Base-by-base conservation (phyloP, 805 yeast genomes). In the Yarrowia sp. region DNA sequence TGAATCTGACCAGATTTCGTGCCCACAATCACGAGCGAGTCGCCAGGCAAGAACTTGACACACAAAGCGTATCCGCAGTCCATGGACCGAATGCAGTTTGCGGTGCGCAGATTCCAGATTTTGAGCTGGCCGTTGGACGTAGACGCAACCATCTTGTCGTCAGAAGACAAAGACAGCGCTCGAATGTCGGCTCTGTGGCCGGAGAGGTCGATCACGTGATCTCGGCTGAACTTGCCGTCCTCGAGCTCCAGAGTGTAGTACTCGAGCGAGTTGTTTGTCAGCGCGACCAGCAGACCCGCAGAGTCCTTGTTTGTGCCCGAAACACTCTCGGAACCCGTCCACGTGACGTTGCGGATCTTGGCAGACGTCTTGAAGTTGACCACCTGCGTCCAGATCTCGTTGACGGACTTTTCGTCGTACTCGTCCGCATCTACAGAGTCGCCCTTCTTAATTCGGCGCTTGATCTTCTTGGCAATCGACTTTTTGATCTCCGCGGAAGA, bases 131-230 rank as follows among this genome's bases (percentile, higher is more conserved):
- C 97, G 70, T 91, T 90, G 2, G 97, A 87, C 0, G 97, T 97
- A 1, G 97, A 87, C 2, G 91, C 96, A 41, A 93, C 76, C 63
- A 94, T 76, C 71, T 84, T 84, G 71, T 86, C 84, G 74, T 93
- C 97, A 61, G 84, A 83, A 62, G 96, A 87, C 33, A 94, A 78
- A 67, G 90, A 92, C 70, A 90, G 77, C 4, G 96, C 81, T 68
- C 99, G 81, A 25, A 93, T 80, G 73, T 94, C 99, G 2, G 90
- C 84, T 71, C 97, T 83, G 73, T 92, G 97, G 19, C 99, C 99
- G 60, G 82, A 80, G 41, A 84, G 73, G 55, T 91, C 97, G 21
- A 94, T 78, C 2, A 85, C 73, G 68, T 82, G 82, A 44, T 78
- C 74, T 66, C 81, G 55, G 35, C 19, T 68, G 21, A 80, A 82